Conservation (phyloP, 192 early-diverging fungal genomes). For the Backusella westeae region DNA sequence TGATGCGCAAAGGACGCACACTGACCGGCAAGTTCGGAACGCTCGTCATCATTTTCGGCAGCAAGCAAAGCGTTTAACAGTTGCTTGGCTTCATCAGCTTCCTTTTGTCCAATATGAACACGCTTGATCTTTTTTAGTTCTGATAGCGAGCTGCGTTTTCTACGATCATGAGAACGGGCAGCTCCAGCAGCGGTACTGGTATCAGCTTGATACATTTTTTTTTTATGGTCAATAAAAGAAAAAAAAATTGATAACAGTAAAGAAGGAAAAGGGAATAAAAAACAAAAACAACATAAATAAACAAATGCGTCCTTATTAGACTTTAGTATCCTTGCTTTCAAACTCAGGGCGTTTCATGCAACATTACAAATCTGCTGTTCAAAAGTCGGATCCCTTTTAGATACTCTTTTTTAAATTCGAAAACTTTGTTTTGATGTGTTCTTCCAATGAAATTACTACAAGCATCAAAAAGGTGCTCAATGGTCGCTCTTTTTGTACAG, state of each 20-base stretch:
- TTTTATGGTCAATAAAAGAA: background rate
- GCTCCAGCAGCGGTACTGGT: background rate
- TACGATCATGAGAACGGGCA: background rate
- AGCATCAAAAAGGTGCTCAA: background rate
- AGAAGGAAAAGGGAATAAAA: background rate
- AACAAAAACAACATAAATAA: background rate
- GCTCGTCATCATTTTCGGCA: slow-evolving; percentile 13
- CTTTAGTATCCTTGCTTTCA: background rate
- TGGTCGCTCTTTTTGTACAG: background rate
- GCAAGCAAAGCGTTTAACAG: slow-evolving; percentile 11
- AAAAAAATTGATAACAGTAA: background rate
- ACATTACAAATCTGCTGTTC: background rate
- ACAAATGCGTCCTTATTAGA: background rate
- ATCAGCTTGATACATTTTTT: slow-evolving; percentile 12
- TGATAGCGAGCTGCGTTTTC: background rate
- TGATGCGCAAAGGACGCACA: slow-evolving; percentile 33
- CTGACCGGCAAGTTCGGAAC: slow-evolving; percentile 19
- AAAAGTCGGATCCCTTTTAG: background rate
- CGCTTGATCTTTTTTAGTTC: background rate
- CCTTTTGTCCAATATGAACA: slow-evolving; percentile 7
- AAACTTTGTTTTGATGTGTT: background rate
- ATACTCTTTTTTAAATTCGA: background rate
- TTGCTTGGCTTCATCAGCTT: slow-evolving; percentile 23
- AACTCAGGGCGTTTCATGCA: slow-evolving; percentile 1
- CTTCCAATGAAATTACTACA: background rate